Evolutionary conservation across 2,329 filamentous ascomycete genomes (phyloP).

Genomic region (Clathrospora elynae): DNA sequence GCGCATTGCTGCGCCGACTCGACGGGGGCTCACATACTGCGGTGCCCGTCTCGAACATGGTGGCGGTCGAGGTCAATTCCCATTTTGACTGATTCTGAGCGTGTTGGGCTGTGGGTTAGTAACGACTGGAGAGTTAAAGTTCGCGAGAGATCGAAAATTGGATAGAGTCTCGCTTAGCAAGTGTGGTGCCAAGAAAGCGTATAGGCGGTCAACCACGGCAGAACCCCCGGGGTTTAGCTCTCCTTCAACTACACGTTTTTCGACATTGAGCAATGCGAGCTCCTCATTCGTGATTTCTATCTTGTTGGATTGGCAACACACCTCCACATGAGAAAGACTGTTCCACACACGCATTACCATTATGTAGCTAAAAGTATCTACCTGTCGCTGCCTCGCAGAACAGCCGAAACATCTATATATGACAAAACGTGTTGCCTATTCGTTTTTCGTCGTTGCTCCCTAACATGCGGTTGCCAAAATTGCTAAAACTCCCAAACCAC

Average conservation of each 20-base stretch:
- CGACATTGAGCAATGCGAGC: too few relatives aligned
- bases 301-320: too few relatives aligned
- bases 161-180: slow-evolving; percentile 17
- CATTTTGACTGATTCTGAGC: slow-evolving; percentile 46
- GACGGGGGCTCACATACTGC: slow-evolving; percentile 55
- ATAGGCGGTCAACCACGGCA: not conserved
- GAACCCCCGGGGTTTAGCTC: too few relatives aligned
- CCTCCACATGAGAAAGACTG: too few relatives aligned
- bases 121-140: slow-evolving; percentile 22
- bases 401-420: slow-evolving; percentile 38
- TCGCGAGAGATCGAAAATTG: slow-evolving; percentile 25
- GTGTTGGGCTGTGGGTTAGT: slow-evolving; percentile 44
- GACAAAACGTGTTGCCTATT: slow-evolving; percentile 39
- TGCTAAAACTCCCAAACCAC: slow-evolving; percentile 17
- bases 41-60: slow-evolving; percentile 72
- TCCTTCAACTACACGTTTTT: too few relatives aligned
- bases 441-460: slow-evolving; percentile 36
- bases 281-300: too few relatives aligned
- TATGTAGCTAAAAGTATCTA: slow-evolving; percentile 40
- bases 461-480: slow-evolving; percentile 27
- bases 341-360: slow-evolving; percentile 38
- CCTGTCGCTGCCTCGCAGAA: slow-evolving; percentile 24
- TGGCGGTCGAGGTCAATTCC: slow-evolving; percentile 59
- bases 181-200: slow-evolving; percentile 13
- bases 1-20: slow-evolving; percentile 48